Evolutionary conservation across 306 rosid genomes (phyloP), one percentile per base, ranked within the genome.

Genomic region (cucumber (Cucumis sativus)): DNA sequence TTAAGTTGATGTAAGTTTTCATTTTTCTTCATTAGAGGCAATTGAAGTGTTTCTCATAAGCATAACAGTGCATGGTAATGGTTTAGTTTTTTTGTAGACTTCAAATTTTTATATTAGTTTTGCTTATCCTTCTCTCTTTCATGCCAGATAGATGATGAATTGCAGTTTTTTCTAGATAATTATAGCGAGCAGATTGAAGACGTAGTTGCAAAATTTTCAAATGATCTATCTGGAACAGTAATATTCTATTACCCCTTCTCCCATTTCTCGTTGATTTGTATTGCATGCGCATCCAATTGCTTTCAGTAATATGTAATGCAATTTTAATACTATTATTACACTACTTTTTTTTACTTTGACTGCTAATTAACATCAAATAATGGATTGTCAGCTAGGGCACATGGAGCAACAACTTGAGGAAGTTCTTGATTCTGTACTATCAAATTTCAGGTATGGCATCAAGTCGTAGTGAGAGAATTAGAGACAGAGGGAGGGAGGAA

Each of bases 321-420:
- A 40, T 10, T 71, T 25, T 71, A 47, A 28, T 43, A 15, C 58
- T 67, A 4, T 21, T 71, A 71, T 71, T 28, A 41, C 59, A 25
- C 41, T 51, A 15, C 59, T 0, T 0, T 49, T 69, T 4, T 71
- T 71, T 49, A 54, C 56, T 47, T 72, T 2, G 30, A 51, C 61
- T 45, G 58, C n/a, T 47, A 51, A 28, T 47, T 70, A 47, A 70
- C 76, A 49, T 51, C 17, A 12, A 47, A 72, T 28, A 72, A 56
- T 70, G 58, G 1, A 3, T 47, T 80, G 77, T 79, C 80, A 95
- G 99, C 87, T 95, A 60, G 89, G 84, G 63, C 81, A 88, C 81
- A 92, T 92, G 92, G 96, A 92, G 85, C 86, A 84, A 76, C 88
- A 82, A 76, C 90, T 95, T 74, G 97, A 90, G 84, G 67, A 83